These are phyloP conservation scores for Pneumocystis wakefieldiae DNA, from an alignment of 1,139 yeast genomes.

Conservation along the genomic window DNA sequence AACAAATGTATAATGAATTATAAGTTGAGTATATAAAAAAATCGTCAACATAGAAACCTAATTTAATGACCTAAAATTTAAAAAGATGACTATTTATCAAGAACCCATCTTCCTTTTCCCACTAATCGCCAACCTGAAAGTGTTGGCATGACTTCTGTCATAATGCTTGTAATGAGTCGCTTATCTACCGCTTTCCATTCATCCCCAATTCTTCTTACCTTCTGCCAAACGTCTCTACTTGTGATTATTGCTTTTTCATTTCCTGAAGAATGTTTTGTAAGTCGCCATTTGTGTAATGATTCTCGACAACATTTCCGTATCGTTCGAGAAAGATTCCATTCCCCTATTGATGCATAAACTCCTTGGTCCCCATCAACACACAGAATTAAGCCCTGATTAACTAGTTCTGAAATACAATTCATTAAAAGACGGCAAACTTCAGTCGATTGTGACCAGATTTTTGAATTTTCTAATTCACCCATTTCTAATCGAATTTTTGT, in stretches of 20 bases:
- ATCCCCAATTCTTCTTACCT: not conserved
- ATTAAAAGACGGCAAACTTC: conserved; percentile 3
- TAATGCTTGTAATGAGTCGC: not conserved
- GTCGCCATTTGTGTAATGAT: not conserved
- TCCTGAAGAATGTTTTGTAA: not conserved
- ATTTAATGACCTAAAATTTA: not conserved
- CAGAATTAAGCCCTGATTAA: conserved; percentile 5
- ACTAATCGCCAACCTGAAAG: not conserved
- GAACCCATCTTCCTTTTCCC: not conserved
- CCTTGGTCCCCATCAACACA: not conserved
- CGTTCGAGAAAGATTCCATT: conserved; percentile 7
- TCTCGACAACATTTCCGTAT: conserved; percentile 2
- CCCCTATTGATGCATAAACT: conserved; percentile 4
- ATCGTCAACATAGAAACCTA: no score
- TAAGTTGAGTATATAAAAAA: no score
- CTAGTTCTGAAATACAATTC: conserved; percentile 5
- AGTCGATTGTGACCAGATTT: not conserved
- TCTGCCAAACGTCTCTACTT: not conserved
- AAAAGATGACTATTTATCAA: not conserved
- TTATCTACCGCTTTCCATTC: not conserved
- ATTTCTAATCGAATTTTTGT: conserved; percentile 1
- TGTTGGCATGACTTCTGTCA: not conserved
- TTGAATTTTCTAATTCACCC: not conserved
- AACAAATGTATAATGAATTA: no score
- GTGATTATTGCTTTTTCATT: not conserved